Base-by-base conservation (phyloP, 192 early-diverging fungal species). In the Coemansia sp. region DNA sequence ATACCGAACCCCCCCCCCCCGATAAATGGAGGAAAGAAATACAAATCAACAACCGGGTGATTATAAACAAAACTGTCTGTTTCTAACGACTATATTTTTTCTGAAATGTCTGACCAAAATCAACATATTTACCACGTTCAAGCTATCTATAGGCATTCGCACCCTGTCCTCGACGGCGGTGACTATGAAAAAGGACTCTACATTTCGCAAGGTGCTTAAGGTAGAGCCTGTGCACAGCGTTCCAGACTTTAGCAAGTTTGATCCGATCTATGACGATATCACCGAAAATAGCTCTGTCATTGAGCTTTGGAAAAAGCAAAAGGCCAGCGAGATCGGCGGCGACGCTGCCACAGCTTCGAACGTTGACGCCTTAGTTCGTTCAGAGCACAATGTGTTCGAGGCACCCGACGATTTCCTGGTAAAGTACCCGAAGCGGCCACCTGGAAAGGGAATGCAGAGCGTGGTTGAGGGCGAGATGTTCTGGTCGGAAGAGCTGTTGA, bases 401-500 rank as follows among this genome's bases (percentile, higher is more conserved):
- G 16, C 42, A 29, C 63, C 67, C 2, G 63, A 61, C 18, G 65
- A 75, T 36, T 38, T 50, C 25, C 31, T 33, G 40, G 36, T 48
- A 17, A 56, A 63, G 7, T 67, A 59, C 31, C 72, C 72, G 4
- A 71, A 63, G 66, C 48, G 52, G 45, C 68, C 71, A 38, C 60
- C 49, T 18, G 22, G 63, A 31, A 56, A 67, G 25, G 56, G 28
- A 12, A 48, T 64, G 58, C 30, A 63, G 49, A 25, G 56, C 10
- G 60, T 42, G 38, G n/a, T 63, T 34, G 72, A 75, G 50, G 54
- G 45, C 33, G 76, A 74, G 18, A 66, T 83, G 68, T 52, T 71
- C 48, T 83, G 80, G 80, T 72, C 75, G 42, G 72, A 71, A 65
- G 78, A 74, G 52, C 38, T 87, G 72, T 64, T 85, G 57, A 71